These are phyloP conservation scores for Bruguiera gymnorhiza DNA, from an alignment of 345 rosid genomes.

Conservation along the genomic window DNA sequence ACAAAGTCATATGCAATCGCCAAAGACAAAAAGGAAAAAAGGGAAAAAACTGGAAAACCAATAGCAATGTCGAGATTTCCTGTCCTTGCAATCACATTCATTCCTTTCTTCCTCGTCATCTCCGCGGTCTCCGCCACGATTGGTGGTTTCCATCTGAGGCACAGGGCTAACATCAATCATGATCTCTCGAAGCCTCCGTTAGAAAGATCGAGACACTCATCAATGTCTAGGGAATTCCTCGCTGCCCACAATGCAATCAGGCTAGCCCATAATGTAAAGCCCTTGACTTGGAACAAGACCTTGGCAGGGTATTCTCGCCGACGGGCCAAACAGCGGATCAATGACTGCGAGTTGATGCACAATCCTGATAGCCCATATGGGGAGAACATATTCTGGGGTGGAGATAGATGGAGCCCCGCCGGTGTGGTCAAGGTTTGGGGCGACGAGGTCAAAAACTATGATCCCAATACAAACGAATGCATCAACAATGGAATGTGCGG, in stretches of 20 bases:
- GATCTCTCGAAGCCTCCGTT: not conserved
- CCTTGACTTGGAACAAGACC: constrained; percentile 37
- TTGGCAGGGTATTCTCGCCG: constrained; percentile 37
- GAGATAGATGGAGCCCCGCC: constrained; percentile 34
- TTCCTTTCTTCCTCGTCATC: not conserved
- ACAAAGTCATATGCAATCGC: too few species aligned
- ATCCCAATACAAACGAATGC: constrained; percentile 35
- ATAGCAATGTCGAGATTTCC: not conserved
- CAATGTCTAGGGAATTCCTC: constrained; percentile 15
- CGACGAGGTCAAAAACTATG: constrained; percentile 27
- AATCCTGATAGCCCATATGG: constrained; percentile 41
- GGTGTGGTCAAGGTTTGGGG: constrained; percentile 42
- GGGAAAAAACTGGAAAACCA: not conserved
- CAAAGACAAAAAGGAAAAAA: not conserved
- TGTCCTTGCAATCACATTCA: not conserved
- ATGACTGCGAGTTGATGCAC: constrained; percentile 43
- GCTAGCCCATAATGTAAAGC: constrained; percentile 19
- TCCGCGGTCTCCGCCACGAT: constrained; percentile 1
- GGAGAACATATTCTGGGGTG: constrained; percentile 54
- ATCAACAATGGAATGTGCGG: constrained; percentile 32
- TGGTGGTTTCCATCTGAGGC: not conserved
- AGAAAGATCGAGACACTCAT: too few species aligned
- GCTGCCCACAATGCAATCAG: constrained; percentile 43
- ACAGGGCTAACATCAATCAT: too few species aligned
- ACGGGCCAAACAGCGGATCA: constrained; percentile 32